phyloP scores from a whole-genome alignment of 257 asterid genomes.

The Solanum gracilifrons region DNA sequence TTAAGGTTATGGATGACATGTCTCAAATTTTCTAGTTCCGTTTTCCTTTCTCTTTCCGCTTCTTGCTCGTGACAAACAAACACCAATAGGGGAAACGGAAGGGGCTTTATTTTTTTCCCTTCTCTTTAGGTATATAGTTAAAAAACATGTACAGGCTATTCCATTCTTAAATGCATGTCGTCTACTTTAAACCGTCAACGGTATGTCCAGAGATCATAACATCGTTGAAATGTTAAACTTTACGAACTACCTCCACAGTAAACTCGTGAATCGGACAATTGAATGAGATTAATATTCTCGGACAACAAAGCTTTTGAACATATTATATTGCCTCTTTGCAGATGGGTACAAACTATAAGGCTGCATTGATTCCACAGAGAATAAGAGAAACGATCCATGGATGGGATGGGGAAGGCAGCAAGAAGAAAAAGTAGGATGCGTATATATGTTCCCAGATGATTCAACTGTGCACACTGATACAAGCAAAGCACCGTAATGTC shows the following conservation, averaged over 20 bases:
- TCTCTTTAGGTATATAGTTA: neutral
- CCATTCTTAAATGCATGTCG: neutral
- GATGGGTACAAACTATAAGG: slow-evolving; percentile 98
- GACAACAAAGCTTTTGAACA: neutral
- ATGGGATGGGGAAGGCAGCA: slow-evolving; percentile 82
- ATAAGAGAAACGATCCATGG: slow-evolving; percentile 89
- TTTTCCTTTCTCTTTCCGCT: neutral
- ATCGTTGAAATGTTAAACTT: neutral
- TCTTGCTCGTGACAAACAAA: neutral
- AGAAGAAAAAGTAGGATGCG: slow-evolving; percentile 62
- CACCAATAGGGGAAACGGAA: neutral
- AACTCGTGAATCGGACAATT: neutral
- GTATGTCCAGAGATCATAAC: neutral
- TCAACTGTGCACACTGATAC: slow-evolving; percentile 70
- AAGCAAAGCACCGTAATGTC: slow-evolving; percentile 76
- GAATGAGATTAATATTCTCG: neutral
- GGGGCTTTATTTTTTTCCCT: no score
- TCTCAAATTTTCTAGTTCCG: neutral
- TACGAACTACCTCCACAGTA: neutral
- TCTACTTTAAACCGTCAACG: neutral
- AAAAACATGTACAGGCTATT: neutral
- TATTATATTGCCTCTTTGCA: slow-evolving; percentile 9
- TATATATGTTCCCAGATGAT: slow-evolving; percentile 37
- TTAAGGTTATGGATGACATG: neutral
- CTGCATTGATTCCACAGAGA: slow-evolving; percentile 68